Conservation (phyloP, 2,329 filamentous ascomycete species). For the Nemania sp. region DNA sequence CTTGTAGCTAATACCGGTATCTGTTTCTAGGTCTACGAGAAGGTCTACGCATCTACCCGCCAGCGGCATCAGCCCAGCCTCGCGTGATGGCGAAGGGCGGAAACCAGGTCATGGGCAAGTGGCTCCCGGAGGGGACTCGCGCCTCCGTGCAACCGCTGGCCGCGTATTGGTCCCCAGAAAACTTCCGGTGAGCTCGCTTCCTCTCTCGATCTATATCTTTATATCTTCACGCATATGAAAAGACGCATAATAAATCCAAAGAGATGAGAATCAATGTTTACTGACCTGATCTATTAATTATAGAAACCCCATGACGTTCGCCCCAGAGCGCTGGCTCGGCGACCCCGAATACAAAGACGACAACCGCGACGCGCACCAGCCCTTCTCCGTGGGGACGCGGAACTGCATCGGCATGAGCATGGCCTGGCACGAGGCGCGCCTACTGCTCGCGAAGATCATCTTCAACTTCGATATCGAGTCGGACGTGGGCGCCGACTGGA, state of each 20-base stretch:
- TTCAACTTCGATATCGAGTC: slow-evolving; percentile 26
- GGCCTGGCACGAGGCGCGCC: slow-evolving; percentile 30
- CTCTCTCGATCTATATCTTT: too few relatives aligned
- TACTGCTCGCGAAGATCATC: slow-evolving; percentile 26
- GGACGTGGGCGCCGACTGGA: slow-evolving; percentile 20
- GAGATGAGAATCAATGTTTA: neutral
- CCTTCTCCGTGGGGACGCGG: slow-evolving; percentile 28
- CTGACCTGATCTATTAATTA: neutral
- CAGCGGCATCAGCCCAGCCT: slow-evolving; percentile 19
- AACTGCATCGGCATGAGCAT: slow-evolving; percentile 31
- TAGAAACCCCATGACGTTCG: slow-evolving; percentile 28
- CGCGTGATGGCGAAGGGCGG: slow-evolving; percentile 22
- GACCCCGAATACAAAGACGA: slow-evolving; percentile 27
- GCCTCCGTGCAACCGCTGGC: slow-evolving; percentile 26
- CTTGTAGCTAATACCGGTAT: neutral
- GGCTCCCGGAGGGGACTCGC: slow-evolving; percentile 16
- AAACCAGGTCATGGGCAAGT: slow-evolving; percentile 18
- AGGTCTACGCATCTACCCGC: slow-evolving; percentile 25
- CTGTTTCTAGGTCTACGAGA: slow-evolving; percentile 16
- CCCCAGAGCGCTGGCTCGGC: slow-evolving; percentile 31
- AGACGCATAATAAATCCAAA: neutral
- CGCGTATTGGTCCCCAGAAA: slow-evolving; percentile 16
- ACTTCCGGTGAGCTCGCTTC: slow-evolving; percentile 23
- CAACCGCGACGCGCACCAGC: slow-evolving; percentile 28
- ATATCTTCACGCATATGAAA: too few relatives aligned